Percentiles rank a stretch among this genome's conserved stretches.
phyloP scores from a whole-genome alignment of 169 alveolate genomes.

The Cryptosporidium sp. region DNA sequence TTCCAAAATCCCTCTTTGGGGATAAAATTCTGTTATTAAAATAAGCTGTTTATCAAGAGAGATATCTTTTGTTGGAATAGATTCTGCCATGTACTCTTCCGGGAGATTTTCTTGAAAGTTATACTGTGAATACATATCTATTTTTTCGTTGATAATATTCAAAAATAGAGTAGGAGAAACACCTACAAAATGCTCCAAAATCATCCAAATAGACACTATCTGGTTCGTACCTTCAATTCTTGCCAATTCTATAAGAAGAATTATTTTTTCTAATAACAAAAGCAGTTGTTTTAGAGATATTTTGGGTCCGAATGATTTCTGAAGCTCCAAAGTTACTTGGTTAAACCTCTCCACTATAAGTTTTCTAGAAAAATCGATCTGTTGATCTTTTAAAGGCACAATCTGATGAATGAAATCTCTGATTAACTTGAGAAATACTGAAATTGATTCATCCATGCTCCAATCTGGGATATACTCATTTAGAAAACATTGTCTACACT shows the following conservation, averaged over 20 bases:
- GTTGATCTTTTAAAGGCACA: conserved; percentile 1
- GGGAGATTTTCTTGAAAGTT: conserved; percentile 35
- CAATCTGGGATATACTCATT: conserved; percentile 34
- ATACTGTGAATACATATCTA: conserved; percentile 21
- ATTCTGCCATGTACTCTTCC: conserved; percentile 10
- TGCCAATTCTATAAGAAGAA: conserved; percentile 52
- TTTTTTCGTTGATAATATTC: conserved; percentile 10
- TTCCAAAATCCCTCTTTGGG: conserved; percentile 57
- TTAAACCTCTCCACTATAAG: conserved; percentile 49
- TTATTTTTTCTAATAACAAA: conserved; percentile 24
- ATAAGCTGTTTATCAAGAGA: conserved; percentile 17
- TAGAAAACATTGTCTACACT: conserved; percentile 32
- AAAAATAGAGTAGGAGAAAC: conserved; percentile 48
- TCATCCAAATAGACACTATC: background rate
- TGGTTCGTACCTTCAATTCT: background rate
- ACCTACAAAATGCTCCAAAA: conserved; percentile 37
- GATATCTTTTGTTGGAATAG: background rate
- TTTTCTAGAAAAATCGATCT: conserved; percentile 26
- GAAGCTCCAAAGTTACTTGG: conserved; percentile 29
- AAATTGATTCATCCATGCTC: conserved; percentile 54
- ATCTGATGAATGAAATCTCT: conserved; percentile 57
- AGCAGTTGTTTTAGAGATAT: background rate
- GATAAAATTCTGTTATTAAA: conserved; percentile 14
- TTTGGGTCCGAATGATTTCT: background rate
- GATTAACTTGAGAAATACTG: conserved; percentile 42